These are phyloP conservation scores for Candida silvicultrix DNA, from an alignment of 805 yeast species.

Conservation along the genomic window DNA sequence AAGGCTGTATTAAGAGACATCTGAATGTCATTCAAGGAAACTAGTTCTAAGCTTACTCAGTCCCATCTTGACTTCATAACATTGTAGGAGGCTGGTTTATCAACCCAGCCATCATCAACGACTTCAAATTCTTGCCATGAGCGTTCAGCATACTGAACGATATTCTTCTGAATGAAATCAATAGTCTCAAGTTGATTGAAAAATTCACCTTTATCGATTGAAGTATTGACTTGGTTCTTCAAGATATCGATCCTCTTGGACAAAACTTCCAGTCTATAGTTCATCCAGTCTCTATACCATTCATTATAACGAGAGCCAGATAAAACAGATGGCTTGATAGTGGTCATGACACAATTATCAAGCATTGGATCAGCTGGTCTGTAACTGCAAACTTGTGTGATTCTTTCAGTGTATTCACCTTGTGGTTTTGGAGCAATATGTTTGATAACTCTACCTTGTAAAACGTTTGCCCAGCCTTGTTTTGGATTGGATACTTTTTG, in stretches of 20 bases:
- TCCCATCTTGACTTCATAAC: constrained; percentile 13
- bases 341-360: constrained; percentile 34
- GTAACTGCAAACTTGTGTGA: constrained; percentile 36
- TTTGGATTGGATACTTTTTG: constrained; percentile 31
- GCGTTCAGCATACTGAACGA: constrained; percentile 23
- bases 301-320: constrained; percentile 31
- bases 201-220: constrained; percentile 18
- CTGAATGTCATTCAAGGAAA: constrained; percentile 2
- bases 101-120: constrained; percentile 23
- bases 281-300: constrained; percentile 34
- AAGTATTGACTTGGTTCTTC: constrained; percentile 18
- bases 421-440: constrained; percentile 42
- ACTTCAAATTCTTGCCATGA: constrained; percentile 31
- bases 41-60: too few relatives aligned
- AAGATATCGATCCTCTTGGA: constrained; percentile 25
- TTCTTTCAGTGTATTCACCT: constrained; percentile 31
- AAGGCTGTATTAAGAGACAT: too few relatives aligned
- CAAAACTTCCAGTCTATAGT: constrained; percentile 31
- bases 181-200: constrained; percentile 33
- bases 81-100: constrained; percentile 18
- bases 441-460: constrained; percentile 39
- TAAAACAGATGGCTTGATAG: constrained; percentile 34
- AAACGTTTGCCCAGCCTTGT: constrained; percentile 42
- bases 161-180: constrained; percentile 22
- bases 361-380: constrained; percentile 32